Percentiles rank a stretch among this genome's conserved stretches.
phyloP scores from a whole-genome alignment of 2,329 filamentous ascomycete genomes.

The Akanthomyces uredinophilus region DNA sequence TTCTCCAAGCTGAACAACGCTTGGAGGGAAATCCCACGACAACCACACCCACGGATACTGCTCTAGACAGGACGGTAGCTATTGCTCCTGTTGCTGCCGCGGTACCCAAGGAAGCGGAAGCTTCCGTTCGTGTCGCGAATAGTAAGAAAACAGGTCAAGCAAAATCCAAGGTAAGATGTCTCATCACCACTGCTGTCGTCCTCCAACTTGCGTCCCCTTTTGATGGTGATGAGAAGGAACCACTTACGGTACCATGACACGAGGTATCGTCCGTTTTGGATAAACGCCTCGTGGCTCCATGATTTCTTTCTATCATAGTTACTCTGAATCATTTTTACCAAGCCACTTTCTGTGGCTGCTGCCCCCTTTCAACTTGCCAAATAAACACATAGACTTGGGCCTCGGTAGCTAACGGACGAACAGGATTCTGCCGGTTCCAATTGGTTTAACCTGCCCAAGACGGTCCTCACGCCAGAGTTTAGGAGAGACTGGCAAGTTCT shows the following conservation, averaged over 20 bases:
- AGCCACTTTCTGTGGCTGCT: neutral
- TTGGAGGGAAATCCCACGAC: constrained; percentile 20
- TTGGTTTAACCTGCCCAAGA: constrained; percentile 87
- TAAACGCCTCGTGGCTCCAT: constrained; percentile 53
- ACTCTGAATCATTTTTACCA: constrained; percentile 53
- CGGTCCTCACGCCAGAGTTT: constrained; percentile 75
- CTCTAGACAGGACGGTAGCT: constrained; percentile 9
- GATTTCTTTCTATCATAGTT: constrained; percentile 61
- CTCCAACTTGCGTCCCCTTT: neutral
- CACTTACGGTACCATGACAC: constrained; percentile 33
- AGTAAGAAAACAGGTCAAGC: neutral
- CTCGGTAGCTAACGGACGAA: neutral
- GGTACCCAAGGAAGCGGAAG: constrained; percentile 12
- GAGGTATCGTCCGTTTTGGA: constrained; percentile 38
- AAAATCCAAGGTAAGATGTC: constrained; percentile 24
- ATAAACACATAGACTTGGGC: too few relatives aligned
- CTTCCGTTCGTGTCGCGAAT: constrained; percentile 1
- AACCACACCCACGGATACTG: neutral
- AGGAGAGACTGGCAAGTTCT: constrained; percentile 87
- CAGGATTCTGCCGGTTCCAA: constrained; percentile 64
- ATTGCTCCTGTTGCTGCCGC: constrained; percentile 17
- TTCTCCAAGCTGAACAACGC: constrained; percentile 30
- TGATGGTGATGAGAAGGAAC: constrained; percentile 36
- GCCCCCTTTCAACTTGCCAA: neutral
- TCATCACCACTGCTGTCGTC: neutral